Evolutionary conservation across 2,329 filamentous ascomycete species (phyloP), one percentile per base, ranked within the genome.

Genomic region (Neofusicoccum ribis): DNA sequence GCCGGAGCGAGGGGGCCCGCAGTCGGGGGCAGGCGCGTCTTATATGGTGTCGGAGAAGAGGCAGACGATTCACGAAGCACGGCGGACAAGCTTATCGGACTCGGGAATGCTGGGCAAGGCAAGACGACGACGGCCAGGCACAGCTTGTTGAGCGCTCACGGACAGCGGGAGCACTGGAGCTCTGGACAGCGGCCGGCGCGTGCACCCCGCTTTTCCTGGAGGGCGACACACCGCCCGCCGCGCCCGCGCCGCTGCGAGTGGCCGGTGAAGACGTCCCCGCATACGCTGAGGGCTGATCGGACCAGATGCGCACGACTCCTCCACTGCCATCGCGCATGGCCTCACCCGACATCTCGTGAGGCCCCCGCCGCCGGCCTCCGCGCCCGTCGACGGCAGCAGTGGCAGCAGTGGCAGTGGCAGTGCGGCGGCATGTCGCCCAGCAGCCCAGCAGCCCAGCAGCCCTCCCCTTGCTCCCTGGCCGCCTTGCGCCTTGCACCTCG

Each of bases 111-210:
- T 36, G 41, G 23, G 27, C 47, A 23, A 36, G 23, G 47, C 47
- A 51, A 31, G 41, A 41, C 51, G n/a, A 56, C 20, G 23, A 31
- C 39, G 44, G 39, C 54, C 54, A 59, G 54, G 41, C 54, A 59
- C 54, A 59, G 54, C 56, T 60, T 60, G 56, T 60, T 60, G 56
- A 47, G 56, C 37, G 43, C 56, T 46, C 41, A 60, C 56, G 56
- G 41, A 47, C 54, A n/a, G 52, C 52, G 52, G 52, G 52, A 56
- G 52, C 36, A 31, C 23, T 49, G 54, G 54, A 59, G 54, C 54
- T 59, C 39, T 59, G 54, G 54, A 34, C 39, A 59, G 14, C 14
- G 5, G 7, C 20, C 14, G 54, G 54, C 54, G 27, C 39, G 54
- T 54, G 51, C 41, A 43, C 54, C 54, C 54, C 54, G 54, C 54